phyloP scores from a whole-genome alignment of 768 basidiomycete species.

The Sistotremastrum niveocremeum region DNA sequence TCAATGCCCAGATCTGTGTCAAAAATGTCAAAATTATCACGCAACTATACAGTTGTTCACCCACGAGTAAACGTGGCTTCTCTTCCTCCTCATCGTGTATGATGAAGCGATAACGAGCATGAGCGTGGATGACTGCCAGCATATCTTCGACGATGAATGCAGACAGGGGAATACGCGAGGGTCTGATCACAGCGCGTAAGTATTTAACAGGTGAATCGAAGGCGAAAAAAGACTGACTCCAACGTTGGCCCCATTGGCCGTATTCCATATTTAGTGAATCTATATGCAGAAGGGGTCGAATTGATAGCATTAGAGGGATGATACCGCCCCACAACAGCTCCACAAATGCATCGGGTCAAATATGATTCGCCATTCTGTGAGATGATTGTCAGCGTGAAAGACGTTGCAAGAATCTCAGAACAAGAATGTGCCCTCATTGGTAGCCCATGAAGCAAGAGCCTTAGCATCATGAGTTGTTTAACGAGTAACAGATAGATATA shows the following conservation, averaged over 20 bases:
- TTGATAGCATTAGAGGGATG: conserved; percentile 20
- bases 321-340: conserved; percentile 65
- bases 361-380: conserved; percentile 48
- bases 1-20: conserved; percentile 84
- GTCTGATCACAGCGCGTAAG: conserved; percentile 14
- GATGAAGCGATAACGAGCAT: conserved; percentile 87
- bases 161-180: conserved; percentile 45
- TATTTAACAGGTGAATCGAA: background rate
- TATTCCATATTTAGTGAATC: conserved; percentile 76
- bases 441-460: conserved; percentile 76
- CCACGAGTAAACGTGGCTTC: conserved; percentile 60
- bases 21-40: background rate
- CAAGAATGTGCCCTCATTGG: conserved; percentile 62
- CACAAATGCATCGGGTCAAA: conserved; percentile 53
- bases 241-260: conserved; percentile 47
- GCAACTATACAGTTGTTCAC: conserved; percentile 13
- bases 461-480: conserved; percentile 78
- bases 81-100: conserved; percentile 81
- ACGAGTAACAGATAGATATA: conserved; percentile 49
- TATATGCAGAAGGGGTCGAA: conserved; percentile 33
- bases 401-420: conserved; percentile 8
- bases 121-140: conserved; percentile 81
- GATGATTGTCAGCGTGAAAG: conserved; percentile 9
- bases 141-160: conserved; percentile 89
- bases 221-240: conserved; percentile 35